Base-by-base conservation (phyloP, 2,329 filamentous ascomycete species). In the Dryadomyces quercivorus region DNA sequence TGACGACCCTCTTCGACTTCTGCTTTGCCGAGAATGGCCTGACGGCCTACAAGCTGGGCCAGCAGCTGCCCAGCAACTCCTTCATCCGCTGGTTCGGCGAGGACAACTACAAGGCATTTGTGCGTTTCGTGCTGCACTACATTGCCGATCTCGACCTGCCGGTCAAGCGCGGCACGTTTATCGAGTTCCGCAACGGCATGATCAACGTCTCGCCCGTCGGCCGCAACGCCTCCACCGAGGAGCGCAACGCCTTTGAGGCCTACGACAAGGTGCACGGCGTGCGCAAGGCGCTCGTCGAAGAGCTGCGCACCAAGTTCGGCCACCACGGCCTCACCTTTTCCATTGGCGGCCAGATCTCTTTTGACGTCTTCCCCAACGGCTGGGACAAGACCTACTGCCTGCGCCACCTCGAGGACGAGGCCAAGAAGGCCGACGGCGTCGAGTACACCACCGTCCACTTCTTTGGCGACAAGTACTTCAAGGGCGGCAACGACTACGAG, bases 371-470 rank as follows among this genome's bases (percentile, higher is more conserved):
- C 79, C 93, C 93, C 60, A 81, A 76, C 2, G 93, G 93, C 65
- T 98, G 93, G 93, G 93, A 98, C 75, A 98, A 97, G 83, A 95
- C 88, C 10, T 98, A 95, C 78, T 96, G 91, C 74, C 77, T 97
- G 61, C 76, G 81, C 63, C 91, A 96, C 71, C 75, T 97, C 58
- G 88, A 93, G 73, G 78, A 78, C 59, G 91, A 96, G 69, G 84
- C 85, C 59, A 73, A 78, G 72, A 76, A 78, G 67, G 75, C 78
- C 44, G 84, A 81, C 64, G 84, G 85, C 59, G 75, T 94, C 59
- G 73, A 83, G 22, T 97, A 92, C 76, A 88, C 82, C 62, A 92
- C 81, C 47, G 86, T 97, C 62, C 93, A 97, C 76, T 97, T 97
- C 80, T 98, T 97, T 65, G 93, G 93, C 61, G 93, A 98, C 78